Evolutionary conservation across 331 rosid species (phyloP).

Genomic region (Spiraea crenata): DNA sequence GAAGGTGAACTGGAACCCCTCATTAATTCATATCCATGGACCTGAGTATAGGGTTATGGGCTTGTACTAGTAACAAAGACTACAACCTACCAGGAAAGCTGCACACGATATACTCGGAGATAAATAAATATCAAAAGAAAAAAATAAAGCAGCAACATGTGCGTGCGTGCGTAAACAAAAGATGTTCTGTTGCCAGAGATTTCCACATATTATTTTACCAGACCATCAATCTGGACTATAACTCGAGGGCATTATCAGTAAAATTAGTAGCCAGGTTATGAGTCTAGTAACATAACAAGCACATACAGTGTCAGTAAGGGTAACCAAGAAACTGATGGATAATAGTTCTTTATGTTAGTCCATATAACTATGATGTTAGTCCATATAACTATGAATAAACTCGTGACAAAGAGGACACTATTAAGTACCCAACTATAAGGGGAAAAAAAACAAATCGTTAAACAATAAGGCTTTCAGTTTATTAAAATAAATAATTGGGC

Average conservation of each 20-base stretch:
- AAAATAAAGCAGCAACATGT: not conserved
- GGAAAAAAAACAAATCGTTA: slow-evolving; percentile 28
- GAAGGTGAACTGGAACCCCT: slow-evolving; percentile 1
- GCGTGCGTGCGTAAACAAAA: not conserved
- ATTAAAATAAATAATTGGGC: slow-evolving; percentile 46
- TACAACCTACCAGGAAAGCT: not conserved
- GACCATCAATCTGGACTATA: not conserved
- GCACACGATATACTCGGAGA: not conserved
- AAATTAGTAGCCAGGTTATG: not conserved
- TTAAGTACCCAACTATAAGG: slow-evolving; percentile 18
- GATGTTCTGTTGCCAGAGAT: not conserved
- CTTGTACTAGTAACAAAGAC: not conserved
- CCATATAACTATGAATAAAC: slow-evolving; percentile 6
- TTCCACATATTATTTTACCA: not conserved
- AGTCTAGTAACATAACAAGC: not conserved
- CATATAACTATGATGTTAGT: slow-evolving; percentile 8
- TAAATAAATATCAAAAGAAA: not conserved
- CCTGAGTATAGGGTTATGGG: not conserved
- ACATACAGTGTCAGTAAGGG: not conserved
- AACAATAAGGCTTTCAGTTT: slow-evolving; percentile 48
- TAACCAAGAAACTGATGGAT: not conserved
- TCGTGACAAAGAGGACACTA: slow-evolving; percentile 13
- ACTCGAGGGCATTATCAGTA: not conserved
- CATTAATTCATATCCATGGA: not conserved
- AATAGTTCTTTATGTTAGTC: slow-evolving; percentile 3